A percentile compares a stretch with the other conserved stretches of the same genome.
phyloP scores from a whole-genome alignment of 345 rosid species.

The Sisymbrium irio region DNA sequence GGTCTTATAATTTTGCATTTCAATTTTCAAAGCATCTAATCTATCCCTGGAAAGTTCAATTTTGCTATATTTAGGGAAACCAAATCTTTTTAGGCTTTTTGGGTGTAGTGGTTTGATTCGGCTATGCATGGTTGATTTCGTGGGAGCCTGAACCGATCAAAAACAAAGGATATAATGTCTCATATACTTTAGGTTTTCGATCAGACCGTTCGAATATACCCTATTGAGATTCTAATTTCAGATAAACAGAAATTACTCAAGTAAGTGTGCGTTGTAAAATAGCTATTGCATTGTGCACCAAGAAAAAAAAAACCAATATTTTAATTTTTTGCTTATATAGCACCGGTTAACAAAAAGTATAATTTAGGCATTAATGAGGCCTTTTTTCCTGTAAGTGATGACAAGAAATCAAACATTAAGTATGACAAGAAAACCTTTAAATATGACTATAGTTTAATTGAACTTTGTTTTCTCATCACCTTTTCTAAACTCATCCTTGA shows the following conservation, averaged over 20 bases:
- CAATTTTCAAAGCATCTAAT: slow-evolving; percentile 5
- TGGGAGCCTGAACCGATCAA: neutral
- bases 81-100: neutral
- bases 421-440: too few species aligned
- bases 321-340: neutral
- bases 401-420: neutral
- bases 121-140: neutral
- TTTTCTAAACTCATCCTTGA: too few species aligned
- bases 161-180: neutral
- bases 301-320: too few species aligned
- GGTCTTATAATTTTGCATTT: neutral
- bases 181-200: neutral
- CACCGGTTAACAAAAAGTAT: neutral
- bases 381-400: neutral
- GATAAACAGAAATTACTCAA: neutral
- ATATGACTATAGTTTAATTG: too few species aligned
- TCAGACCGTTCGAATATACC: neutral
- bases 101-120: neutral
- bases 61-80: slow-evolving; percentile 1
- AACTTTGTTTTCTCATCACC: too few species aligned
- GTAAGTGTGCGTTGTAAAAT: neutral
- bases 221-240: neutral
- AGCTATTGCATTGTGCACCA: neutral
- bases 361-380: neutral
- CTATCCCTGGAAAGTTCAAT: slow-evolving; percentile 1